These are phyloP conservation scores for Pestalotiopsis fici DNA, from an alignment of 2,329 filamentous ascomycete genomes.

Conservation along the genomic window DNA sequence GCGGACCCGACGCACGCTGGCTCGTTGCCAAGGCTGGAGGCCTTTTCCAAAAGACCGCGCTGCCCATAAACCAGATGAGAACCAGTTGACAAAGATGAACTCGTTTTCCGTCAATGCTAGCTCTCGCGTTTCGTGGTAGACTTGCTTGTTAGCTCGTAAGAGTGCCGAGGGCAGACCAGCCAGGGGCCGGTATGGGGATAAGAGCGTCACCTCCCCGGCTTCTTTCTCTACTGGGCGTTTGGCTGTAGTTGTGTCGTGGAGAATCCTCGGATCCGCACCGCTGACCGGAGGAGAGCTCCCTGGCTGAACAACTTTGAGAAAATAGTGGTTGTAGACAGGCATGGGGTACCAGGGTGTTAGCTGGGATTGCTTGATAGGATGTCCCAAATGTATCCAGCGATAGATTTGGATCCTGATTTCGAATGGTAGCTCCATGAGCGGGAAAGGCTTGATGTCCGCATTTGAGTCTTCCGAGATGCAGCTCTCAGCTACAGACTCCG, in stretches of 20 bases:
- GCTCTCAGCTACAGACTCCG: neutral
- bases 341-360: slow-evolving; percentile 42
- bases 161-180: slow-evolving; percentile 41
- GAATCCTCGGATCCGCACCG: neutral
- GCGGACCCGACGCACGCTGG: slow-evolving; percentile 38
- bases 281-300: neutral
- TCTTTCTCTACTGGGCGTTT: neutral
- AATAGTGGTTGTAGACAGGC: slow-evolving; percentile 32
- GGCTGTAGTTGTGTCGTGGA: neutral
- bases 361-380: slow-evolving; percentile 37
- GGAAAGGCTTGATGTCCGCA: slow-evolving; percentile 7
- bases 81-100: slow-evolving; percentile 48
- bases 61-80: slow-evolving; percentile 43
- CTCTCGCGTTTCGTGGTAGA: slow-evolving; percentile 42
- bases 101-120: slow-evolving; percentile 44
- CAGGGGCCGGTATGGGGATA: slow-evolving; percentile 36
- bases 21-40: slow-evolving; percentile 42
- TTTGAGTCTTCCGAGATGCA: neutral
- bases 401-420: slow-evolving; percentile 51
- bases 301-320: slow-evolving; percentile 21
- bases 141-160: slow-evolving; percentile 36
- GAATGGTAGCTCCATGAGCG: slow-evolving; percentile 38
- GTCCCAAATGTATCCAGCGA: slow-evolving; percentile 37
- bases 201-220: slow-evolving; percentile 7
- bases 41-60: slow-evolving; percentile 36